phyloP scores from a whole-genome alignment of 768 basidiomycete species.

The Termitomyces heimii region DNA sequence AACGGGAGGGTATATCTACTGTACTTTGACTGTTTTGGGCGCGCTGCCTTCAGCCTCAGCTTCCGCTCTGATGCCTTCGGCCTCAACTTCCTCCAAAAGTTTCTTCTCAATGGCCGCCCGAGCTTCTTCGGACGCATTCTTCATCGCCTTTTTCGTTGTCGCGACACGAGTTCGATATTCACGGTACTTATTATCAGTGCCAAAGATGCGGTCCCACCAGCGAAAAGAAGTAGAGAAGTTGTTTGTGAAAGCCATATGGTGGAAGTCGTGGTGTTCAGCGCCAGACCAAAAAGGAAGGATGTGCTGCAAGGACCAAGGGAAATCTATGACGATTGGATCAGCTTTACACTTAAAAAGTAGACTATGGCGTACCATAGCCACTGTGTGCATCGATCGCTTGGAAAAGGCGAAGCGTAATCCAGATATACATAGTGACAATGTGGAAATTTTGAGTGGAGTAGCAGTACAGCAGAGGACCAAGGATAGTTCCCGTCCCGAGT shows the following conservation, averaged over 20 bases:
- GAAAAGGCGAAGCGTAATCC: slow-evolving; percentile 92
- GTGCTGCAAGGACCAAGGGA: slow-evolving; percentile 95
- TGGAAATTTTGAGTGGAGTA: slow-evolving; percentile 72
- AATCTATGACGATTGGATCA: slow-evolving; percentile 45
- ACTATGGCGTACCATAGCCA: slow-evolving; percentile 68
- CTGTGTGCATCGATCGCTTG: slow-evolving; percentile 98
- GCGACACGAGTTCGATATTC: slow-evolving; percentile 67
- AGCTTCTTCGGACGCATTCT: slow-evolving; percentile 48
- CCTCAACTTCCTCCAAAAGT: slow-evolving; percentile 65
- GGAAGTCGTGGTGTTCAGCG: slow-evolving; percentile 97
- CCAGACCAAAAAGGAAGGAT: slow-evolving; percentile 96
- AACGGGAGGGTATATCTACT: slow-evolving; percentile 18
- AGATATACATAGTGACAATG: slow-evolving; percentile 88
- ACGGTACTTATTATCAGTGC: slow-evolving; percentile 88
- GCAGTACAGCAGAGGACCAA: slow-evolving; percentile 84
- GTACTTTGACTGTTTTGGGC: slow-evolving; percentile 28
- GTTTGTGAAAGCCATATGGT: slow-evolving; percentile 94
- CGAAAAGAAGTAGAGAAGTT: slow-evolving; percentile 94
- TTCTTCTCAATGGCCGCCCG: slow-evolving; percentile 50
- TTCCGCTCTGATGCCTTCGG: slow-evolving; percentile 68
- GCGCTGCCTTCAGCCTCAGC: slow-evolving; percentile 38
- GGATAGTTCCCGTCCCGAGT: slow-evolving; percentile 87
- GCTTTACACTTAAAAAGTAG: not conserved
- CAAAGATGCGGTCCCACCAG: slow-evolving; percentile 86
- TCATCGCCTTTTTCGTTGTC: slow-evolving; percentile 53